These are phyloP conservation scores for Termitomyces sp. DNA, from an alignment of 768 basidiomycete genomes.

Conservation along the genomic window DNA sequence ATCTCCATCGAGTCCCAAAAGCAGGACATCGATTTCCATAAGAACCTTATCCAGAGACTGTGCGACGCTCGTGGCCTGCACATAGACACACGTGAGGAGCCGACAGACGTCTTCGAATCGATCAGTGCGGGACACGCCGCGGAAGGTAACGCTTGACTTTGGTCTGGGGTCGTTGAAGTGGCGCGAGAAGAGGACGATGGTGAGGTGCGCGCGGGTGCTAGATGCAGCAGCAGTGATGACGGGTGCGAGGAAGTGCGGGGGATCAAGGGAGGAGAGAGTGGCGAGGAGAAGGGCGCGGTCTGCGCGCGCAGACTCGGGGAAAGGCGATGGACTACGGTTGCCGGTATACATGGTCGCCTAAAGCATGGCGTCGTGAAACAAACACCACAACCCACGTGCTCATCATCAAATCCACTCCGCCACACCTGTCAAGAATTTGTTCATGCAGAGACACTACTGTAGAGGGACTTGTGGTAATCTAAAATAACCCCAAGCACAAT, in stretches of 20 bases:
- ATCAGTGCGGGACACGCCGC: conserved; percentile 30
- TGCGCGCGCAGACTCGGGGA: conserved; percentile 18
- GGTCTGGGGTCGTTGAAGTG: conserved; percentile 39
- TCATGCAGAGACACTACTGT: too few species aligned
- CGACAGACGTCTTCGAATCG: conserved; percentile 67
- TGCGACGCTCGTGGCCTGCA: conserved; percentile 74
- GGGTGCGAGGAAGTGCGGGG: conserved; percentile 51
- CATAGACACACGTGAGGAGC: conserved; percentile 79
- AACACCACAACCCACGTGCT: neutral
- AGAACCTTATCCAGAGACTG: conserved; percentile 62
- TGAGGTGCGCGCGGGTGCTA: conserved; percentile 42
- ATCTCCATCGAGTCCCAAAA: conserved; percentile 49
- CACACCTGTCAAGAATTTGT: neutral
- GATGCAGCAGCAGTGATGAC: conserved; percentile 46
- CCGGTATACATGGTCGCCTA: conserved; percentile 4
- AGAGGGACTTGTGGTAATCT: neutral
- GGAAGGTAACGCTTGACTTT: conserved; percentile 12
- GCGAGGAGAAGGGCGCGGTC: conserved; percentile 45
- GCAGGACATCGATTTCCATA: conserved; percentile 73
- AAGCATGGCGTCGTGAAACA: conserved; percentile 5
- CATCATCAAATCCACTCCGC: neutral
- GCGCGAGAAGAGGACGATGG: conserved; percentile 61
- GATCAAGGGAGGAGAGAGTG: conserved; percentile 41
- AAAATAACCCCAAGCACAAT: neutral
- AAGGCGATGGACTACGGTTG: conserved; percentile 13